phyloP scores from a whole-genome alignment of 129 eudicot species.

The Escallonia rubra region DNA sequence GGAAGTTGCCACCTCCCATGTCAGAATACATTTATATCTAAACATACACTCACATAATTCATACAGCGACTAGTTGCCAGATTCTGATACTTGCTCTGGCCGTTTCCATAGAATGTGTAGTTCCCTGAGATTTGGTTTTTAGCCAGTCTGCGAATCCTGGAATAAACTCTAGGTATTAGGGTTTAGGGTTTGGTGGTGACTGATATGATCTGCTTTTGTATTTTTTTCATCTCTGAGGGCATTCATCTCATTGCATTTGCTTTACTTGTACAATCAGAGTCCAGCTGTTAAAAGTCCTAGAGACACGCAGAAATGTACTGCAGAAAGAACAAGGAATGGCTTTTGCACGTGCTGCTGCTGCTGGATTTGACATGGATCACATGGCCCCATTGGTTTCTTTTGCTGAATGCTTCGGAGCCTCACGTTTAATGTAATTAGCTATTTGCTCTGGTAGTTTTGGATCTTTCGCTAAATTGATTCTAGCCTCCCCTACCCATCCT shows the following conservation, averaged over 20 bases:
- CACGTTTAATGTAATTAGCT: constrained; percentile 69
- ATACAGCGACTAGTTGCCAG: no score
- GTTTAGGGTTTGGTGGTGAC: no score
- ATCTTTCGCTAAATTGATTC: no score
- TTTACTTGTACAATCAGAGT: constrained; percentile 39
- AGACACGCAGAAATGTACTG: constrained; percentile 74
- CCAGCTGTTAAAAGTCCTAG: constrained; percentile 79
- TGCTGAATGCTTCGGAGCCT: constrained; percentile 90
- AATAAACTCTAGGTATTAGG: no score
- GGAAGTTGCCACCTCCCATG: no score
- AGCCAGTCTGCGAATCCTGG: no score
- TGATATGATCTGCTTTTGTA: no score
- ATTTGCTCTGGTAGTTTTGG: neutral
- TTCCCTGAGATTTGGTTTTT: no score
- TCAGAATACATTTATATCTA: no score
- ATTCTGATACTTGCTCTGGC: no score
- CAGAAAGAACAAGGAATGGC: constrained; percentile 99
- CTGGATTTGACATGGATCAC: constrained; percentile 83
- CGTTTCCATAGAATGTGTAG: no score
- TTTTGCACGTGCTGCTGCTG: constrained; percentile 97
- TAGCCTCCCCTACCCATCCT: neutral
- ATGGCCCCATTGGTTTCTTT: constrained; percentile 60
- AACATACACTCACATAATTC: no score
- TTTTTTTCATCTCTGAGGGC: neutral
- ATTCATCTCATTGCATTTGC: constrained; percentile 2